Percentiles rank a stretch among this genome's conserved stretches.
phyloP scores from a whole-genome alignment of 1,139 yeast genomes.

The Debaryomyces udenii region DNA sequence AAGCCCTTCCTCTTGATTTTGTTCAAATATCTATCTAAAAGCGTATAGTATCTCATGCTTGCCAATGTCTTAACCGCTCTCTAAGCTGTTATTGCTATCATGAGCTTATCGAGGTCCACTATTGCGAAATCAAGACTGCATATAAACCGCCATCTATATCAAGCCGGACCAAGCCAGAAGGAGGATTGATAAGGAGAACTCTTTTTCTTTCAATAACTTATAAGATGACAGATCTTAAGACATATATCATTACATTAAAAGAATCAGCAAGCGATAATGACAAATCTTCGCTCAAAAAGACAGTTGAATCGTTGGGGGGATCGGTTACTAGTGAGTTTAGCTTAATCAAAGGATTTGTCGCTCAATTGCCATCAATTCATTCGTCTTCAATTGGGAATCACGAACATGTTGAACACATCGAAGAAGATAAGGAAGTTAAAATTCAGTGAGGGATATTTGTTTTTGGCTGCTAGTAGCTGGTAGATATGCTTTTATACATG shows the following conservation, averaged over 20 bases:
- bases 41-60: conserved; percentile 7
- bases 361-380: conserved; percentile 55
- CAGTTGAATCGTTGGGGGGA: conserved; percentile 57
- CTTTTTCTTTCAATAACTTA: conserved; percentile 3
- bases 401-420: conserved; percentile 54
- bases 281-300: conserved; percentile 32
- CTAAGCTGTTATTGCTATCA: not conserved
- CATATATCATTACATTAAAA: conserved; percentile 44
- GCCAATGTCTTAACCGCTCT: not conserved
- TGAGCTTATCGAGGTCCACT: not conserved
- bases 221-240: conserved; percentile 25
- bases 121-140: conserved; percentile 1
- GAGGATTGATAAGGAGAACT: not conserved
- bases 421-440: conserved; percentile 64
- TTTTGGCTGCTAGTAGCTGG: not conserved
- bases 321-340: conserved; percentile 63
- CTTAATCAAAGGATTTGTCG: conserved; percentile 69
- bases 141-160: not conserved
- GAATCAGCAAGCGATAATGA: conserved; percentile 38
- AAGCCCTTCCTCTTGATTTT: conserved; percentile 37
- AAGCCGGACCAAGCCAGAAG: not conserved
- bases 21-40: conserved; percentile 4
- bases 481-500: not conserved
- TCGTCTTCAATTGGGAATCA: conserved; percentile 42
- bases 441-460: conserved; percentile 29